These are phyloP conservation scores for Talaromyces trachyspermus DNA, from an alignment of 495 filamentous ascomycete species.

Conservation along the genomic window DNA sequence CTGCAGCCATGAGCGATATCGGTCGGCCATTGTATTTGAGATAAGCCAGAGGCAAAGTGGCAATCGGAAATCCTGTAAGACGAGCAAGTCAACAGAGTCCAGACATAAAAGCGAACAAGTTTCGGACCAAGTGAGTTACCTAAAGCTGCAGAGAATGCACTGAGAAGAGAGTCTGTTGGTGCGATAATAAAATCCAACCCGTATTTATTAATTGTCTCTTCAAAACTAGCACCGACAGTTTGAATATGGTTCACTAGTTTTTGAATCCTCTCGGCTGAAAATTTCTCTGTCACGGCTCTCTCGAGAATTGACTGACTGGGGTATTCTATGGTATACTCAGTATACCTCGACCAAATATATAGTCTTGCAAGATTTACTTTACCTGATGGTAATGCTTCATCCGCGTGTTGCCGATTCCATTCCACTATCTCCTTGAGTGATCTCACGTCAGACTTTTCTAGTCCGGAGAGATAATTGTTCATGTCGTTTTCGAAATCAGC, in stretches of 20 bases:
- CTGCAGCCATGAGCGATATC: slow-evolving; percentile 15
- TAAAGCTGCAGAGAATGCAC: too few species aligned
- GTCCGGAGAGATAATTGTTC: slow-evolving; percentile 14
- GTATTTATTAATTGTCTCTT: slow-evolving; percentile 9
- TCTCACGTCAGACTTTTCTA: slow-evolving; percentile 15
- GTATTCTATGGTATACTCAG: too few species aligned
- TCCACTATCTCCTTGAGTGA: slow-evolving; percentile 14
- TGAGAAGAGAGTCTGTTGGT: slow-evolving; percentile 6
- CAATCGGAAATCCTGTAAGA: slow-evolving; percentile 12
- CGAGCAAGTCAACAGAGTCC: background rate
- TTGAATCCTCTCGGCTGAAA: slow-evolving; percentile 5
- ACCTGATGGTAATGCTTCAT: slow-evolving; percentile 17
- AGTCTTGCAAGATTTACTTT: background rate
- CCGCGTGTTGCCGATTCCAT: slow-evolving; percentile 17
- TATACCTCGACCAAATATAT: background rate
- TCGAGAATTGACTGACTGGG: slow-evolving; percentile 8
- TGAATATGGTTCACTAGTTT: background rate
- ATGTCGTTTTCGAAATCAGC: slow-evolving; percentile 13
- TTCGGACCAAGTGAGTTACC: too few species aligned
- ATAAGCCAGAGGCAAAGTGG: slow-evolving; percentile 17
- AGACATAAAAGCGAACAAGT: background rate
- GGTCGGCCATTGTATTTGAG: slow-evolving; percentile 22
- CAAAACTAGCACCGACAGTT: slow-evolving; percentile 6
- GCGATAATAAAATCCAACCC: slow-evolving; percentile 10
- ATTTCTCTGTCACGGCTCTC: slow-evolving; percentile 7